These are phyloP conservation scores for Phytophthora cajani DNA, from an alignment of 352 stramenopile genomes.

Conservation along the genomic window DNA sequence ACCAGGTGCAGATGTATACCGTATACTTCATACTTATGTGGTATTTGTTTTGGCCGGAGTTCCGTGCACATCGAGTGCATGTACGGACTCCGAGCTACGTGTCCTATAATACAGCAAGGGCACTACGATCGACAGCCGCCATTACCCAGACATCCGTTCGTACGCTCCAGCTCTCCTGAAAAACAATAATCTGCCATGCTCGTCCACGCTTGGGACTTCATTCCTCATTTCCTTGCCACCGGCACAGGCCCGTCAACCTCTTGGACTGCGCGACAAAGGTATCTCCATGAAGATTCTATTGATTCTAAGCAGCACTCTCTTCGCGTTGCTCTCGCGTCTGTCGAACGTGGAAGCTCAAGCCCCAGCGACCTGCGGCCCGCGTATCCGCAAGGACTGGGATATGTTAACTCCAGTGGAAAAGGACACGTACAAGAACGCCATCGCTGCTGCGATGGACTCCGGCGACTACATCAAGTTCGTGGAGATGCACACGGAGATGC, in stretches of 20 bases:
- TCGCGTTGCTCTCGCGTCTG: conserved; percentile 5
- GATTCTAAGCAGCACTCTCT: conserved; percentile 4
- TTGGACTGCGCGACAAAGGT: not conserved
- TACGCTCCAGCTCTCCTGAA: not conserved
- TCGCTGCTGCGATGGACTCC: conserved; percentile 58
- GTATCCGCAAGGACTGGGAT: conserved; percentile 55
- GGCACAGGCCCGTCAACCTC: not conserved
- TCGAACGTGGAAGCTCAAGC: conserved; percentile 8
- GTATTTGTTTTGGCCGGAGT: too few relatives aligned
- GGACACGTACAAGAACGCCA: conserved; percentile 50
- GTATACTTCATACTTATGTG: too few relatives aligned
- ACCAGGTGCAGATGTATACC: too few relatives aligned
- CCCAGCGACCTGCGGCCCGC: conserved; percentile 29
- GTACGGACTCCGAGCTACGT: too few relatives aligned
- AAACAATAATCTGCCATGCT: not conserved
- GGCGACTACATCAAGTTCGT: conserved; percentile 67
- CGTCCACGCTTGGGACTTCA: not conserved
- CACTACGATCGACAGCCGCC: not conserved
- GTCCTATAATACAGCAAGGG: not conserved
- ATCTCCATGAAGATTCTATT: conserved; percentile 16
- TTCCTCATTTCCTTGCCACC: not conserved
- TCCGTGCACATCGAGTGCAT: too few relatives aligned
- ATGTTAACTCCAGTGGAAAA: conserved; percentile 41
- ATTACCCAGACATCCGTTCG: not conserved
- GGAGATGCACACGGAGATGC: conserved; percentile 70